These are phyloP conservation scores for Fusarium drepaniforme DNA, from an alignment of 2,329 filamentous ascomycete genomes.

Conservation along the genomic window DNA sequence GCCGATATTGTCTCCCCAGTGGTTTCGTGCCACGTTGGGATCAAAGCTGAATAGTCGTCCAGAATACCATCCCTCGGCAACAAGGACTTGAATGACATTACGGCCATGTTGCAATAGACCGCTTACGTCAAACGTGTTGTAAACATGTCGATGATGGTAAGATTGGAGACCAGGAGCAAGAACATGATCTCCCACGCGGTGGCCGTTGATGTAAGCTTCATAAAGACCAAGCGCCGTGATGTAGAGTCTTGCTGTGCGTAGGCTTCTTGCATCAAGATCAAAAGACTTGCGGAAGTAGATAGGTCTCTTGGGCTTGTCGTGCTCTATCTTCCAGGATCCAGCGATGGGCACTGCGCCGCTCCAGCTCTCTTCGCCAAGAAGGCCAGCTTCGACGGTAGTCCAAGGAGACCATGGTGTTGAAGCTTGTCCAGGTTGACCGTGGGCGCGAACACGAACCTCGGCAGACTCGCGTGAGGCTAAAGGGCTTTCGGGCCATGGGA, in stretches of 20 bases:
- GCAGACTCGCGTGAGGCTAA: background rate
- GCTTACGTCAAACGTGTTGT: background rate
- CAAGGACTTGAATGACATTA: background rate
- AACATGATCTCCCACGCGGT: background rate
- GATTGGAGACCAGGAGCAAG: background rate
- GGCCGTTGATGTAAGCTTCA: background rate
- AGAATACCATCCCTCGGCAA: background rate
- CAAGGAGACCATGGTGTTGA: background rate
- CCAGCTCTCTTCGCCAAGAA: background rate
- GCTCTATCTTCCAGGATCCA: background rate
- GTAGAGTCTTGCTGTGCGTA: background rate
- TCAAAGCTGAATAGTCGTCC: background rate
- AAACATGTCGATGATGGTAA: background rate
- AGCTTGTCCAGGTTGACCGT: background rate
- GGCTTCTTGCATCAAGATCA: background rate
- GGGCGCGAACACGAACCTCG: background rate
- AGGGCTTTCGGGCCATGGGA: background rate
- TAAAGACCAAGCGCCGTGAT: background rate
- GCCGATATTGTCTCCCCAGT: background rate
- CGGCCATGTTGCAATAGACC: background rate
- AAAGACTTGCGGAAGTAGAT: background rate
- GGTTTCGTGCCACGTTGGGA: background rate
- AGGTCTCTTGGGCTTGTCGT: background rate
- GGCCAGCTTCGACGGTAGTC: background rate
- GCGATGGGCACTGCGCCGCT: background rate